Percentiles rank a stretch among this genome's conserved stretches.
phyloP scores from a whole-genome alignment of 768 basidiomycete genomes.

The Naganishia antarctica region DNA sequence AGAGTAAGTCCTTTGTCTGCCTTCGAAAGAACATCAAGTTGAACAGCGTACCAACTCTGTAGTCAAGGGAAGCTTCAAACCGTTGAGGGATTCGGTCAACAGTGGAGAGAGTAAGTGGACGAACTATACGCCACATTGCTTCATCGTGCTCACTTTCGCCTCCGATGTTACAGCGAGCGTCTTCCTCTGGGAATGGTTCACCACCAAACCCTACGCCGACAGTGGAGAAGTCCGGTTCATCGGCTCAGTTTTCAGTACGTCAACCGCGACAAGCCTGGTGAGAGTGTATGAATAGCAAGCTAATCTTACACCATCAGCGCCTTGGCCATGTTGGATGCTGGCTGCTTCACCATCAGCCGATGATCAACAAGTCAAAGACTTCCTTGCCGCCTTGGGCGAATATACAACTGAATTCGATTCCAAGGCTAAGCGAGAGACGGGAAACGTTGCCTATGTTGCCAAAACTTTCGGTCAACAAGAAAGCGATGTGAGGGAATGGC shows the following conservation, averaged over 20 bases:
- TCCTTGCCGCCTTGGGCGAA: slow-evolving; percentile 61
- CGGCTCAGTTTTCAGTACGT: slow-evolving; percentile 52
- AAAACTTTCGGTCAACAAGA: slow-evolving; percentile 73
- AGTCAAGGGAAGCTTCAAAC: slow-evolving; percentile 50
- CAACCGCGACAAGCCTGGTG: background rate
- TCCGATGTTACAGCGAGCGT: slow-evolving; percentile 53
- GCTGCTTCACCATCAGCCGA: slow-evolving; percentile 68
- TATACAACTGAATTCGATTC: slow-evolving; percentile 63
- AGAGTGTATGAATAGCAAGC: background rate
- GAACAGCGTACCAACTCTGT: background rate
- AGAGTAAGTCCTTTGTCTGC: slow-evolving; percentile 54
- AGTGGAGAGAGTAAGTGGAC: slow-evolving; percentile 62
- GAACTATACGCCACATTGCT: background rate
- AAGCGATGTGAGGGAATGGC: slow-evolving; percentile 81
- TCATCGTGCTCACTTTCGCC: background rate
- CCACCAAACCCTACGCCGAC: slow-evolving; percentile 74
- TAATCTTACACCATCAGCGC: slow-evolving; percentile 57
- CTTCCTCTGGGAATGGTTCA: slow-evolving; percentile 72
- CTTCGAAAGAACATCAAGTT: too few relatives aligned
- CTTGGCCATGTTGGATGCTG: slow-evolving; percentile 96
- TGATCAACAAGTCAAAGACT: slow-evolving; percentile 54
- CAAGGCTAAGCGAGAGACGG: slow-evolving; percentile 55
- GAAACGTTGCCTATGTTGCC: slow-evolving; percentile 70
- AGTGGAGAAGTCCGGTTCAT: slow-evolving; percentile 77
- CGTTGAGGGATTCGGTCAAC: slow-evolving; percentile 76